Evolutionary conservation across 2,329 filamentous ascomycete species (phyloP).

Genomic region (Exophiala spinifera): DNA sequence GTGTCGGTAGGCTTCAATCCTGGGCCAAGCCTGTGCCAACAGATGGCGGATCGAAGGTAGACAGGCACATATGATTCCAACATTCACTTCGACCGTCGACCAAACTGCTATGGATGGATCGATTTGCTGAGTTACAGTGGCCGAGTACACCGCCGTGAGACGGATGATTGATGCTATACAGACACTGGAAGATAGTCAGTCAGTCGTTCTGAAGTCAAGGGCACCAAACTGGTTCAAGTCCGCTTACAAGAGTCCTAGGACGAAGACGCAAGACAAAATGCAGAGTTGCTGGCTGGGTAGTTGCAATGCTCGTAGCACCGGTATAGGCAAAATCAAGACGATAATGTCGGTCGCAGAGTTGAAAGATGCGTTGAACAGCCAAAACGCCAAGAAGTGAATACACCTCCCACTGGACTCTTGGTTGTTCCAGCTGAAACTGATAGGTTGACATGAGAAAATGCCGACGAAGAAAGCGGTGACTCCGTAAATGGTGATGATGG

Average conservation of each 20-base stretch:
- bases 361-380: conserved; percentile 34
- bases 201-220: not conserved
- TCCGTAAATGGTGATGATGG: conserved; percentile 13
- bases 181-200: conserved; percentile 3
- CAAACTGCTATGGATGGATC: conserved; percentile 39
- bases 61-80: conserved; percentile 42
- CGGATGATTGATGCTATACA: conserved; percentile 20
- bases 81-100: conserved; percentile 43
- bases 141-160: conserved; percentile 11
- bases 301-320: conserved; percentile 34
- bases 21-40: conserved; percentile 7
- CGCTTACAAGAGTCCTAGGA: conserved; percentile 31
- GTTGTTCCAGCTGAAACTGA: conserved; percentile 13
- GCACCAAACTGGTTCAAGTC: not conserved
- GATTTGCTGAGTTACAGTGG: conserved; percentile 5
- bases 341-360: conserved; percentile 39
- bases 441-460: conserved; percentile 16
- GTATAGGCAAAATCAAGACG: conserved; percentile 37
- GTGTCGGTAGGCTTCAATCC: conserved; percentile 2
- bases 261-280: conserved; percentile 22
- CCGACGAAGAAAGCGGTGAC: conserved; percentile 12
- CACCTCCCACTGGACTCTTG: conserved; percentile 20
- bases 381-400: conserved; percentile 31
- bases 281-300: conserved; percentile 21
- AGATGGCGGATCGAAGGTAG: conserved; percentile 32